A percentile compares a stretch with the other conserved stretches of the same genome.
phyloP scores from a whole-genome alignment of 441 rosid species.

The Euphorbia celastroides region DNA sequence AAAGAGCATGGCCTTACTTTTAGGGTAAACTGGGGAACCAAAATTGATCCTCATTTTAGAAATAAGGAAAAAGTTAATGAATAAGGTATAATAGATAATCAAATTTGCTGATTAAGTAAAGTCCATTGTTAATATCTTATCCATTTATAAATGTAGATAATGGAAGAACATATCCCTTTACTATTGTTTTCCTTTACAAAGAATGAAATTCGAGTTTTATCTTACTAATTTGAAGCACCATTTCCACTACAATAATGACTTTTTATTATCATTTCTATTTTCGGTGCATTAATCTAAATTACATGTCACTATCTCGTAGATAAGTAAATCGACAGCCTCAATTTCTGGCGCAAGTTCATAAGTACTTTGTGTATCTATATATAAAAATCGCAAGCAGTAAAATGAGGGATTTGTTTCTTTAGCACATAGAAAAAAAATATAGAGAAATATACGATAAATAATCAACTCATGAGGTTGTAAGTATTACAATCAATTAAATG shows the following conservation, averaged over 20 bases:
- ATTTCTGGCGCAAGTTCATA: constrained; percentile 6
- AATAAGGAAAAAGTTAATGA: no score
- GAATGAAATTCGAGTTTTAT: constrained; percentile 10
- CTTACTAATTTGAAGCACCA: constrained; percentile 1
- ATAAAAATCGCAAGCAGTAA: not conserved
- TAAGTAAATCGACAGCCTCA: not conserved
- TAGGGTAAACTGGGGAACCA: no score
- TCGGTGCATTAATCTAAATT: constrained; percentile 1
- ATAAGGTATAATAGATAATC: not conserved
- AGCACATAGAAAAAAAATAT: not conserved
- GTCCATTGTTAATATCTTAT: constrained; percentile 12
- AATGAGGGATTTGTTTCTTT: not conserved
- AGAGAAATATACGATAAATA: no score
- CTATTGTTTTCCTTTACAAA: constrained; percentile 4
- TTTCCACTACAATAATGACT: not conserved
- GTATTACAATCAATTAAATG: no score
- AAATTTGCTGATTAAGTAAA: constrained; percentile 18
- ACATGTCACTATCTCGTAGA: not conserved
- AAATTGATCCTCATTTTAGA: no score
- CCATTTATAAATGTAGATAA: not conserved
- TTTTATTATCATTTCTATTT: not conserved
- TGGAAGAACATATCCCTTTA: constrained; percentile 5
- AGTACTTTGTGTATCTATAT: not conserved
- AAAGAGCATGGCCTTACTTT: no score
- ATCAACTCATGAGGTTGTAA: no score